Evolutionary conservation across 805 yeast genomes (phyloP).

Genomic region (Wickerhamomyces silvicola): DNA sequence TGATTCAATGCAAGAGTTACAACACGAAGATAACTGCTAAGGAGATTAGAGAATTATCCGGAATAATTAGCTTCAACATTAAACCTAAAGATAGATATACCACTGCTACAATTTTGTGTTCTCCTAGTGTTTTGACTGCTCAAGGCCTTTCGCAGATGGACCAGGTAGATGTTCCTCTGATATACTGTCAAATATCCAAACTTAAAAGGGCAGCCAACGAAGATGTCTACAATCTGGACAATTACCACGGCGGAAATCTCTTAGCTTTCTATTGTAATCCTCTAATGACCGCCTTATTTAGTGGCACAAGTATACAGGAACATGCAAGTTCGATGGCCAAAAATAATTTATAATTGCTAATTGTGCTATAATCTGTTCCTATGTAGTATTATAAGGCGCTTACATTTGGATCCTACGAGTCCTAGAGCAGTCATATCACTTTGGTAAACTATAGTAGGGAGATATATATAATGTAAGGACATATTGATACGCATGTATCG

Average conservation of each 20-base stretch:
- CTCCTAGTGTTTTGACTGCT: conserved; percentile 15
- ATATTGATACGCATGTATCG: too few relatives aligned
- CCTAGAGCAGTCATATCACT: too few relatives aligned
- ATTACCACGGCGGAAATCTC: conserved; percentile 5
- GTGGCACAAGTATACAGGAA: too few relatives aligned
- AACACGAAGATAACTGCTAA: conserved; percentile 19
- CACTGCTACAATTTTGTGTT: conserved; percentile 14
- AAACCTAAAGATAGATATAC: conserved; percentile 11
- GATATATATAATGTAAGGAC: too few relatives aligned
- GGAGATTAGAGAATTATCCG: conserved; percentile 20
- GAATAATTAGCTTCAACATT: conserved; percentile 16
- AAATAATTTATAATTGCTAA: too few relatives aligned
- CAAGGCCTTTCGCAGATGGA: conserved; percentile 18
- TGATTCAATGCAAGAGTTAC: conserved; percentile 21
- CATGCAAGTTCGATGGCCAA: too few relatives aligned
- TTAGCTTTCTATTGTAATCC: conserved; percentile 15
- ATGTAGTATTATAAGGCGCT: too few relatives aligned
- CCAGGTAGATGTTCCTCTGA: conserved; percentile 15
- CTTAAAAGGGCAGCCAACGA: conserved; percentile 2
- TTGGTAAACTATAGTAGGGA: too few relatives aligned
- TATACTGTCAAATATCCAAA: conserved; percentile 15
- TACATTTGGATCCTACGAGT: too few relatives aligned
- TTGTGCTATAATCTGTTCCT: too few relatives aligned
- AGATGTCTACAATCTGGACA: conserved; percentile 7
- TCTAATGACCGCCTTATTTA: conserved; percentile 7